A percentile compares a stretch with the other conserved stretches of the same genome.
phyloP scores from a whole-genome alignment of 2,329 filamentous ascomycete species.

The Aspergillus neotritici region DNA sequence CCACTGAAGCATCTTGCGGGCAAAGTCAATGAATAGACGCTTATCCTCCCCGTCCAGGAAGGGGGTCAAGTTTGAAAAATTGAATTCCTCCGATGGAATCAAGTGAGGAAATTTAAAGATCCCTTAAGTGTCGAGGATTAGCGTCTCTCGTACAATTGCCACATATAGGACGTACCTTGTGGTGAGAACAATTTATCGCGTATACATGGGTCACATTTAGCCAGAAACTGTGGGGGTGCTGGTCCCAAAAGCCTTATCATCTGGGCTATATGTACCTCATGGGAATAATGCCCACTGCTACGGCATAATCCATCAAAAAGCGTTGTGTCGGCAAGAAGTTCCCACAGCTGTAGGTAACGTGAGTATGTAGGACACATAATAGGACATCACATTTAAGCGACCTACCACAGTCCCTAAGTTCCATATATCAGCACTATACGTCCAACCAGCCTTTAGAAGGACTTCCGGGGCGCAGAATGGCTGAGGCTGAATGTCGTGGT shows the following conservation, averaged over 20 bases:
- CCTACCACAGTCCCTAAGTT: conserved; percentile 27
- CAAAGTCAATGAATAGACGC: conserved; percentile 26
- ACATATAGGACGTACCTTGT: conserved; percentile 12
- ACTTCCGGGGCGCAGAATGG: conserved; percentile 29
- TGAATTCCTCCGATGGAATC: conserved; percentile 18
- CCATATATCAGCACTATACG: conserved; percentile 33
- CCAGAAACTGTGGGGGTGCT: conserved; percentile 12
- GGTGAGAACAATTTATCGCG: conserved; percentile 7
- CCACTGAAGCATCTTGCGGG: conserved; percentile 29
- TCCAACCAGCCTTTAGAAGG: conserved; percentile 24
- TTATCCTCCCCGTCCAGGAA: conserved; percentile 27
- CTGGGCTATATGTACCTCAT: conserved; percentile 20
- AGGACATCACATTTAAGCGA: too few species aligned
- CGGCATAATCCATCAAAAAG: conserved; percentile 25
- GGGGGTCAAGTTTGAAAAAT: conserved; percentile 12
- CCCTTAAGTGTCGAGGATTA: conserved; percentile 13
- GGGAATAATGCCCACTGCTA: conserved; percentile 15
- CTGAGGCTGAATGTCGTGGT: conserved; percentile 42
- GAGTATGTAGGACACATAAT: too few species aligned
- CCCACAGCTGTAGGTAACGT: conserved; percentile 26
- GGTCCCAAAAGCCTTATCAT: conserved; percentile 21
- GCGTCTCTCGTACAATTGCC: not conserved
- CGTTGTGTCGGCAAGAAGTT: conserved; percentile 25
- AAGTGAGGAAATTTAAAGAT: conserved; percentile 16
- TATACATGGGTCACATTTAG: conserved; percentile 6